These are phyloP conservation scores for Colletotrichum brevisporum DNA, from an alignment of 2,329 filamentous ascomycete genomes.

Conservation along the genomic window DNA sequence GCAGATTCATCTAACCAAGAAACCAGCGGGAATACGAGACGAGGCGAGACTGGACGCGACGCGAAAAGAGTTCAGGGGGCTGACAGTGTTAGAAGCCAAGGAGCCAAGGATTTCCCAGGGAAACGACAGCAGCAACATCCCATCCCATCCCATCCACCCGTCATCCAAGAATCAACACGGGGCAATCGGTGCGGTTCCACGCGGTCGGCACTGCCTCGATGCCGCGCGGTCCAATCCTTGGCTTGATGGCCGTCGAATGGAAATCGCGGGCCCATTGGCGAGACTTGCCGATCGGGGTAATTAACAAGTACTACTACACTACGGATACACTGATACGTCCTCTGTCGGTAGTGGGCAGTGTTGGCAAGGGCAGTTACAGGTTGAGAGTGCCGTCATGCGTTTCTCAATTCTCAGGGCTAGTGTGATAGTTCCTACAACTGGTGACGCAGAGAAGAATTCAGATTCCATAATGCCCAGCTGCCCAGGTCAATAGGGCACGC, in stretches of 20 bases:
- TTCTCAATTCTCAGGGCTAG: slow-evolving; percentile 13
- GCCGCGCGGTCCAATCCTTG: slow-evolving; percentile 27
- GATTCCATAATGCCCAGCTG: too few species aligned
- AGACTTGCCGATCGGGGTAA: neutral
- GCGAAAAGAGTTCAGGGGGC: neutral
- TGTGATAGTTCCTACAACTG: neutral
- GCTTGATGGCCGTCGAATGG: neutral
- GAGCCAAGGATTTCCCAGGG: too few species aligned
- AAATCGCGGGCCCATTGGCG: neutral
- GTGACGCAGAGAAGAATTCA: too few species aligned
- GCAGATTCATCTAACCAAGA: neutral
- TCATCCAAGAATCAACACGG: too few species aligned
- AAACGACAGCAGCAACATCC: too few species aligned
- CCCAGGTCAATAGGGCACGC: too few species aligned
- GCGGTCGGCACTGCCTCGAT: slow-evolving; percentile 22
- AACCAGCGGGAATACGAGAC: slow-evolving; percentile 32
- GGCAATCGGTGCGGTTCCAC: slow-evolving; percentile 8
- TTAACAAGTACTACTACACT: too few species aligned
- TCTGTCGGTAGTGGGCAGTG: neutral
- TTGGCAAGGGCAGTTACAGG: slow-evolving; percentile 14
- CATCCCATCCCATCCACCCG: too few species aligned
- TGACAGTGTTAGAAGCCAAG: neutral
- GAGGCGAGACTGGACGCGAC: neutral
- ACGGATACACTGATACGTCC: too few species aligned
- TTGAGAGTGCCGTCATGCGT: neutral